Evolutionary conservation across 768 basidiomycete species (phyloP).

Genomic region (Calvatia gigantea): DNA sequence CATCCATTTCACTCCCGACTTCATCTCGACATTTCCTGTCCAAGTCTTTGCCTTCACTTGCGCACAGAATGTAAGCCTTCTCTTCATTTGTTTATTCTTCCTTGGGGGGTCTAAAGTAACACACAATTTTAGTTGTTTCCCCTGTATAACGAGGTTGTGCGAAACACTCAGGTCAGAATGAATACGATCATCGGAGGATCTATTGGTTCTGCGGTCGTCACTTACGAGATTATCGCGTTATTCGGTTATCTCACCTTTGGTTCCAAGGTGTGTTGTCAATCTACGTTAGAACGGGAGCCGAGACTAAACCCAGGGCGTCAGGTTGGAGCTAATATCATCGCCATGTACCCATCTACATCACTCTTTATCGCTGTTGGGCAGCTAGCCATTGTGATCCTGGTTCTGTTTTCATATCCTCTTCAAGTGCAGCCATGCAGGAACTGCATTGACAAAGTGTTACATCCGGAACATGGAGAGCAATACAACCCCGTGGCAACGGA

Average conservation of each 20-base stretch:
- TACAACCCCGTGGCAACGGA: slow-evolving; percentile 27
- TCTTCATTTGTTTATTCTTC: slow-evolving; percentile 1
- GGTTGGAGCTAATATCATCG: slow-evolving; percentile 92
- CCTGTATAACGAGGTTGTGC: slow-evolving; percentile 85
- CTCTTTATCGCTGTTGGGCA: slow-evolving; percentile 92
- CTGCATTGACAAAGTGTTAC: slow-evolving; percentile 89
- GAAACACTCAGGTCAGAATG: slow-evolving; percentile 79
- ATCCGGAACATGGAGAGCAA: slow-evolving; percentile 29
- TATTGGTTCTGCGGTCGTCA: slow-evolving; percentile 78
- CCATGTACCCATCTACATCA: slow-evolving; percentile 90
- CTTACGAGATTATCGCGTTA: slow-evolving; percentile 85
- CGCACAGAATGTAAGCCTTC: slow-evolving; percentile 74
- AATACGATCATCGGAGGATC: slow-evolving; percentile 85
- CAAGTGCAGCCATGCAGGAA: slow-evolving; percentile 94
- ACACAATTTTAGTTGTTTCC: slow-evolving; percentile 69
- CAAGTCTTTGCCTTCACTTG: slow-evolving; percentile 94
- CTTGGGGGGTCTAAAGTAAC: neutral
- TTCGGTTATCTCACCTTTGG: slow-evolving; percentile 96
- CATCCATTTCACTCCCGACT: slow-evolving; percentile 72
- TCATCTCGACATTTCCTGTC: slow-evolving; percentile 86
- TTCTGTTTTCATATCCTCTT: slow-evolving; percentile 90
- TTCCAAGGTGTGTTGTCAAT: slow-evolving; percentile 50
- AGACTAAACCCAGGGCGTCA: slow-evolving; percentile 21
- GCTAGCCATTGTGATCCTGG: slow-evolving; percentile 86
- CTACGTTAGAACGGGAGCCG: neutral